Percentiles rank a stretch among this genome's conserved stretches.
These are phyloP conservation scores for Nepenthes gracilis DNA, from an alignment of 148 eudicot species.

Conservation along the genomic window DNA sequence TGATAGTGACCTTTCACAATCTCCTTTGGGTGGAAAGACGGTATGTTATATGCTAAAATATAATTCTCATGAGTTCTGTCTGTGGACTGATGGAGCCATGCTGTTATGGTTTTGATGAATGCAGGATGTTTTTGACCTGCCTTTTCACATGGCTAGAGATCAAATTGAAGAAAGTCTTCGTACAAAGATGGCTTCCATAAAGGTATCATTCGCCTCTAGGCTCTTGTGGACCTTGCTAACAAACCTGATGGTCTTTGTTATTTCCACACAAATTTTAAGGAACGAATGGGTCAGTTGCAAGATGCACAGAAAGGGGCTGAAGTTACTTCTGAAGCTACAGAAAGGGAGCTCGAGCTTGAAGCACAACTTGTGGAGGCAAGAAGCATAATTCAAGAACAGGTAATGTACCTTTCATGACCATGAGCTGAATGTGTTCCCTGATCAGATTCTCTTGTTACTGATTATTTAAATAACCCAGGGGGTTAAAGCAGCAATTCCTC, in stretches of 20 bases:
- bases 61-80: neutral
- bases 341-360: constrained; percentile 98
- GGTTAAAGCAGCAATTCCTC: too few relatives aligned
- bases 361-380: constrained; percentile 99
- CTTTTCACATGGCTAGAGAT: constrained; percentile 92
- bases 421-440: neutral
- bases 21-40: constrained; percentile 96
- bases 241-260: constrained; percentile 7
- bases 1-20: constrained; percentile 59
- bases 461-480: too few relatives aligned
- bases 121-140: constrained; percentile 98
- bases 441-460: too few relatives aligned
- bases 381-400: constrained; percentile 99
- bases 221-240: constrained; percentile 5
- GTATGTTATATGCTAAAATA: constrained; percentile 22
- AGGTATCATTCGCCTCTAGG: constrained; percentile 29
- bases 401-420: constrained; percentile 13
- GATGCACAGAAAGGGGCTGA: constrained; percentile 89
- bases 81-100: neutral
- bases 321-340: constrained; percentile 86
- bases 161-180: constrained; percentile 97
- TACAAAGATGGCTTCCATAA: constrained; percentile 81
- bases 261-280: constrained; percentile 29
- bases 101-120: constrained; percentile 2
- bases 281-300: constrained; percentile 84